A percentile compares a stretch with the other conserved stretches of the same genome.
phyloP scores from a whole-genome alignment of 129 eudicot genomes.

The Flaveria ramosissima region DNA sequence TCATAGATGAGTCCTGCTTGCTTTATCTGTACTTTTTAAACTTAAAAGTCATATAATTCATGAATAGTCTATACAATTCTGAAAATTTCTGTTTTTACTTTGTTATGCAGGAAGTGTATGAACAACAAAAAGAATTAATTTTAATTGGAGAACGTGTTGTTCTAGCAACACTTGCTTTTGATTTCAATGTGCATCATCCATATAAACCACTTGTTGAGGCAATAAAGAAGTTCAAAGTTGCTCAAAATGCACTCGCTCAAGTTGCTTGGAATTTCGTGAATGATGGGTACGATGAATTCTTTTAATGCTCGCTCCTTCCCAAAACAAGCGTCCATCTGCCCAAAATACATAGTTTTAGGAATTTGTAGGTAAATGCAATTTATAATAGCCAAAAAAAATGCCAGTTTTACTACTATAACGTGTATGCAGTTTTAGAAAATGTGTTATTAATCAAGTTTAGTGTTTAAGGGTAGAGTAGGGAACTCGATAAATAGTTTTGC shows the following conservation, averaged over 20 bases:
- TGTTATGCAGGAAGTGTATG: conserved; percentile 81
- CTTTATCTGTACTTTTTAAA: not conserved
- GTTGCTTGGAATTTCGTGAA: conserved; percentile 99
- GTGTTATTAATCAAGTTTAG: not conserved
- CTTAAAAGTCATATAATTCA: not conserved
- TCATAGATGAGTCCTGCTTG: not conserved
- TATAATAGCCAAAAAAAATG: too few relatives aligned
- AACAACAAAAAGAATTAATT: conserved; percentile 88
- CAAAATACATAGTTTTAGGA: not conserved
- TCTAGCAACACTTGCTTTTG: conserved; percentile 83
- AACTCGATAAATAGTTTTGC: not conserved
- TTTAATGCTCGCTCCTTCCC: conserved; percentile 12
- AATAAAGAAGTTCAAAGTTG: conserved; percentile 89
- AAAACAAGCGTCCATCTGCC: not conserved
- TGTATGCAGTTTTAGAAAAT: conserved; percentile 2
- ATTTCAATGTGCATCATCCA: conserved; percentile 84
- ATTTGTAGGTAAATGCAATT: not conserved
- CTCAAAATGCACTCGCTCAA: conserved; percentile 91
- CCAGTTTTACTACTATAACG: too few relatives aligned
- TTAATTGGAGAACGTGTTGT: conserved; percentile 82
- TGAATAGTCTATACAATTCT: not conserved
- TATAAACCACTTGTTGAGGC: conserved; percentile 99
- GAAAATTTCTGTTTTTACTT: not conserved
- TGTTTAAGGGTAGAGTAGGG: not conserved
- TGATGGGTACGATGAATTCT: conserved; percentile 74